Conservation (phyloP, 306 rosid genomes). For the Corylus avellana region DNA sequence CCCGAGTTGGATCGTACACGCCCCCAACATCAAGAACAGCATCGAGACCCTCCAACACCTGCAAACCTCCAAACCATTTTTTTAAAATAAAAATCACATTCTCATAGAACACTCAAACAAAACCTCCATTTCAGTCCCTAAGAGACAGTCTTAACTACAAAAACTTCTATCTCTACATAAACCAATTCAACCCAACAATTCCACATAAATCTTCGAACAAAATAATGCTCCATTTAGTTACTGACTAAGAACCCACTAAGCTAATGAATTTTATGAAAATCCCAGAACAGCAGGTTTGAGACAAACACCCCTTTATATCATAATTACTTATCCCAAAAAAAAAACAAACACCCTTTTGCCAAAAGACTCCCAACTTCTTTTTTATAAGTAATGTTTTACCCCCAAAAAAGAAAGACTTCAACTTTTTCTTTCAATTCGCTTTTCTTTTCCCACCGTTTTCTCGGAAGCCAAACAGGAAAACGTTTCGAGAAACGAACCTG, state of each 20-base stretch:
- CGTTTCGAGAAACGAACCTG: slow-evolving; percentile 42
- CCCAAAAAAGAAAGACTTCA: not conserved
- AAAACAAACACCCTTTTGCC: not conserved
- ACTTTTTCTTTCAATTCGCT: not conserved
- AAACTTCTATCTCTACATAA: not conserved
- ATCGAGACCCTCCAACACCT: slow-evolving; percentile 89
- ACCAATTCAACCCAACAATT: not conserved
- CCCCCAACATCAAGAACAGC: slow-evolving; percentile 99
- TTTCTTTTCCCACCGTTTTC: not conserved
- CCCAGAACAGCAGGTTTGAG: not conserved
- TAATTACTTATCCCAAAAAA: too few relatives aligned
- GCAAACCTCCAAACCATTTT: slow-evolving; percentile 10
- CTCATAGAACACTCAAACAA: not conserved
- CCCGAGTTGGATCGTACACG: slow-evolving; percentile 69
- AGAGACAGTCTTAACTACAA: not conserved
- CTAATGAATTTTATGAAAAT: not conserved
- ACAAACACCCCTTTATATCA: not conserved
- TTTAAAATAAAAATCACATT: not conserved
- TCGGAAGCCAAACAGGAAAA: not conserved
- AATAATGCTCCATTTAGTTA: not conserved
- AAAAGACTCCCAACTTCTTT: not conserved
- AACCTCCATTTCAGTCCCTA: not conserved
- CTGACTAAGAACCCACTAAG: not conserved
- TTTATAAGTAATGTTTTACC: too few relatives aligned
- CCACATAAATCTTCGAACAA: not conserved